Evolutionary conservation across 306 rosid species (phyloP).

Genomic region (Glycine soja): DNA sequence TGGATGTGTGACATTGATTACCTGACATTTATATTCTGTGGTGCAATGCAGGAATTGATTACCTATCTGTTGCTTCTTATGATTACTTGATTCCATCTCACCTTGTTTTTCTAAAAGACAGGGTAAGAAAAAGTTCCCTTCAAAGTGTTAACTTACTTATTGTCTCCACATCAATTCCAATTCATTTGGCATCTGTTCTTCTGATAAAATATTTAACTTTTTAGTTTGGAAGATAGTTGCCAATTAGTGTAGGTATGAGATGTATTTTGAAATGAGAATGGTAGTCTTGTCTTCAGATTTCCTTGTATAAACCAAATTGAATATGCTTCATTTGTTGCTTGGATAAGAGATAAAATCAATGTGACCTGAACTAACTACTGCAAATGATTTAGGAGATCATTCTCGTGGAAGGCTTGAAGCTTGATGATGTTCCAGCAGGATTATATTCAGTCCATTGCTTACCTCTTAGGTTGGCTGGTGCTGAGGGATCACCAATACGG

Average conservation of each 20-base stretch:
- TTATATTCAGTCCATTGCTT: conserved; percentile 78
- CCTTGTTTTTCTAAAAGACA: conserved; percentile 54
- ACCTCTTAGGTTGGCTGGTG: conserved; percentile 87
- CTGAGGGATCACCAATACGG: conserved; percentile 92
- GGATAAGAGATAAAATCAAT: conserved; percentile 20
- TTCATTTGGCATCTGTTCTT: conserved; percentile 20
- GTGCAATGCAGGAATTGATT: conserved; percentile 52
- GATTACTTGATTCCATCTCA: conserved; percentile 57
- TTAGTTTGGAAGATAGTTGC: conserved; percentile 29
- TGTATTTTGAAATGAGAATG: conserved; percentile 30
- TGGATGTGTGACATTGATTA: neutral
- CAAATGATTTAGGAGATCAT: conserved; percentile 73
- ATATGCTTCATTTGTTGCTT: conserved; percentile 21
- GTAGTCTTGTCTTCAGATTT: conserved; percentile 29
- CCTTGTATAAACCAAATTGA: conserved; percentile 11
- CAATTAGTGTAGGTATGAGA: neutral
- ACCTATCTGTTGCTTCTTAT: conserved; percentile 57
- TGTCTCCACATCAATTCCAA: conserved; percentile 20
- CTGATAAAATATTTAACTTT: conserved; percentile 2
- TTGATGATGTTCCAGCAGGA: conserved; percentile 76
- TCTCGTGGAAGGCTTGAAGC: conserved; percentile 88
- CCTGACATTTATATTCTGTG: conserved; percentile 42
- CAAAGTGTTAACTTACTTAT: neutral
- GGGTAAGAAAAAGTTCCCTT: conserved; percentile 47
- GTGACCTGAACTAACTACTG: conserved; percentile 36